Base-by-base conservation (phyloP, 2,329 filamentous ascomycete genomes). In the Exophiala aquamarina region DNA sequence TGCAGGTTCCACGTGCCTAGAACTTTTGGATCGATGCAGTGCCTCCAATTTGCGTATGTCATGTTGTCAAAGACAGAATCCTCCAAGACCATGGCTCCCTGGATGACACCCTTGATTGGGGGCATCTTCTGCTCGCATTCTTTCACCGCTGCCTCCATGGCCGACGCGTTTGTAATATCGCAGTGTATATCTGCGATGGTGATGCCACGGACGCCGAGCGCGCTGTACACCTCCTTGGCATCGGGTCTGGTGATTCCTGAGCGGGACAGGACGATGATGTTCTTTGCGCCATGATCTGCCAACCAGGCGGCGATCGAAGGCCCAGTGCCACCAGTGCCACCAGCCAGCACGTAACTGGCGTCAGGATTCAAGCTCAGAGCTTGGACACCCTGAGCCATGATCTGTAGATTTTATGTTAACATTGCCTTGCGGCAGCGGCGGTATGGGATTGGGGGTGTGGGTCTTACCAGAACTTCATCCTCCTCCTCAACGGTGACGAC, bases 301-400 rank as follows among this genome's bases (percentile, higher is more conserved):
- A 84, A 67, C 44, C 78, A 69, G 43, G 70, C 65, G 2, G 78
- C 73, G 29, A 83, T 74, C 53, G 71, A 74, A 26, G 71, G 69
- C 1, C 80, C 81, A 0, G 84, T 67, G 1, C 79, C 78, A 13
- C 81, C 81, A 3, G 23, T 6, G 11, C 23, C 23, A 26, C 23
- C 23, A 11, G 72, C 70, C 3, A 84, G 62, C 2, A 83, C 57
- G 46, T 83, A 84, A 1, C 77, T 75, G 1, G 64, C 68, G 5
- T 69, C 60, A 52, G 8, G 49, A 41, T 19, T 46, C 37, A 20
- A 19, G 5, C 36, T 51, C 23, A 26, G 11, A 13, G 29, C 31
- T n/a, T 36, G 35, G 23, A 35, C 23, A 26, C 6, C 23, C 23
- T 26, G 23, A 26, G 23, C 6, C 23, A 26, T 26, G 23, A 26